phyloP scores from a whole-genome alignment of 805 yeast species.

The Myxozyma vanderwaltii region DNA sequence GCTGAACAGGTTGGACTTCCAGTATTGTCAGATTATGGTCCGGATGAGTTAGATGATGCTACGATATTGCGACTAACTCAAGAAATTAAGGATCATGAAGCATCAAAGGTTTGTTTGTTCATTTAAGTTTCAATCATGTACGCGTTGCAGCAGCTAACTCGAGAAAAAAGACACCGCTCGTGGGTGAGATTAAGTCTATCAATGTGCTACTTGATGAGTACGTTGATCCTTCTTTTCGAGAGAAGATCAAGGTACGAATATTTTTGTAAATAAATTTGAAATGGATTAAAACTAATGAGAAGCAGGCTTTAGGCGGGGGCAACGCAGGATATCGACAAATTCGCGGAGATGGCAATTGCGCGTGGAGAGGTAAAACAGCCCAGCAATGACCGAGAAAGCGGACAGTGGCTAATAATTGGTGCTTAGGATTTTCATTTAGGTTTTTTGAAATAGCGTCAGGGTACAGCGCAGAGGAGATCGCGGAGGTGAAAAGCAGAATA shows the following conservation, averaged over 20 bases:
- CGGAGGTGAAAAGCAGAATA: background rate
- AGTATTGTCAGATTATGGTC: slow-evolving; percentile 11
- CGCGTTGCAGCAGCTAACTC: too few species aligned
- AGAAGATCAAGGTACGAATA: slow-evolving; percentile 24
- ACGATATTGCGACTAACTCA: slow-evolving; percentile 34
- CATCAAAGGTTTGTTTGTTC: slow-evolving; percentile 20
- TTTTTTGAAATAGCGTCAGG: slow-evolving; percentile 23
- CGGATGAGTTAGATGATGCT: slow-evolving; percentile 32
- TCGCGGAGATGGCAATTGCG: slow-evolving; percentile 37
- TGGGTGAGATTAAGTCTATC: slow-evolving; percentile 27
- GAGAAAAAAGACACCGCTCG: slow-evolving; percentile 22
- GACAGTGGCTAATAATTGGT: background rate
- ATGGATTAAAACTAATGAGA: background rate
- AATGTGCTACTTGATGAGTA: slow-evolving; percentile 26
- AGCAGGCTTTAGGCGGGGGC: slow-evolving; percentile 23
- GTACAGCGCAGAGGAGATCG: slow-evolving; percentile 15
- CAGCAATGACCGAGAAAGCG: background rate
- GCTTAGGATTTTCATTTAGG: slow-evolving; percentile 30
- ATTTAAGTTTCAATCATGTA: too few species aligned
- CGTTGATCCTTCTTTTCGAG: slow-evolving; percentile 25
- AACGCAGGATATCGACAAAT: slow-evolving; percentile 28
- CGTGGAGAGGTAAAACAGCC: slow-evolving; percentile 36
- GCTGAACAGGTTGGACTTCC: too few species aligned
- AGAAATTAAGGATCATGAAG: slow-evolving; percentile 33
- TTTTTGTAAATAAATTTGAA: background rate